Base-by-base conservation (phyloP, 1,284 basidiomycete species). In the Leccinum glutinopallens region DNA sequence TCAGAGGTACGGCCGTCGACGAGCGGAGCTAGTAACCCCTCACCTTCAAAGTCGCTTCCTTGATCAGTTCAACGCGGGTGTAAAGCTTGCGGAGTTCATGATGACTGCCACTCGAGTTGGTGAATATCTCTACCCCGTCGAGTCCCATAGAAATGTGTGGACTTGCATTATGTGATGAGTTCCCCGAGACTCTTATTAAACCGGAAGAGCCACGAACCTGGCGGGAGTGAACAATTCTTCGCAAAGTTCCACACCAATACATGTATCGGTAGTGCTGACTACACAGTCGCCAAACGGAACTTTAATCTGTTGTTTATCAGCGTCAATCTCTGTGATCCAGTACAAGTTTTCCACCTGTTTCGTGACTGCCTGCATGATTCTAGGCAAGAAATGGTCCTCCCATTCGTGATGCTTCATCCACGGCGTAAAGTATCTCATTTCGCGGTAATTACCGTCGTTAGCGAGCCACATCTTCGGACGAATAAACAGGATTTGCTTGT, bases 401-500 rank as follows among this genome's bases (percentile, higher is more conserved):
- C 88, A 90, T 75, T 94, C 85, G 32, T 89, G 85, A 71, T 93
- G 90, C 75, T 96, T 96, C 75, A 84, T 81, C 97, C 97, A 99
- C 0, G 97, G 39, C 15, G 39, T 96, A 72, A 99, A 99, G 79
- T 94, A 97, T 41, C 97, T 84, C 71, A 98, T 83, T 78, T 99
- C 97, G 56, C 97, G 90, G 76, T 99, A 99, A 76, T 99, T 98
- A 10, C 97, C 97, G 72, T 98, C 96, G 73, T 99, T 99, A 3
- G 97, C 97, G 65, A 99, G 84, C 97, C 97, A 99, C 95, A 99
- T 96, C 80, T 99, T 99, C 0, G 97, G 97, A 12, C 97, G 87
- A 70, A 99, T 98, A 70, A 97, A 85, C 1, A 98, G 78, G 68
- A 99, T 95, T 78, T 94, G 87, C 58, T 87, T 84, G 77, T 97